These are phyloP conservation scores for Taphrina flavorubra DNA, from an alignment of 1,139 yeast genomes.

Conservation along the genomic window DNA sequence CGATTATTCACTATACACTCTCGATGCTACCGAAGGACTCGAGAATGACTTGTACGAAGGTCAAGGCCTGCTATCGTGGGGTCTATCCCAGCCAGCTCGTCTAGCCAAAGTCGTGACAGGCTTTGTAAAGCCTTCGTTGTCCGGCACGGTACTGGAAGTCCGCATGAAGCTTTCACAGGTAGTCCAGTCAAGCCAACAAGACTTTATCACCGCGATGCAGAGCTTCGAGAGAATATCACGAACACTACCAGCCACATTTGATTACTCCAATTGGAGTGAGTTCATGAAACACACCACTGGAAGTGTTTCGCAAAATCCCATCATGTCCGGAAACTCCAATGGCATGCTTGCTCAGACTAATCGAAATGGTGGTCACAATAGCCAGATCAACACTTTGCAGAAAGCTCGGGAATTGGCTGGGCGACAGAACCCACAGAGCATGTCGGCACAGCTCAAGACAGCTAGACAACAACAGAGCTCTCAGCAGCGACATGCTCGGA, in stretches of 20 bases:
- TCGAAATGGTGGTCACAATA: background rate
- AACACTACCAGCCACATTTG: conserved; percentile 29
- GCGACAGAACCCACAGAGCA: conserved; percentile 27
- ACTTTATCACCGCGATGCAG: conserved; percentile 28
- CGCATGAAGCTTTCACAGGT: conserved; percentile 28
- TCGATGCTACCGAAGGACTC: conserved; percentile 36
- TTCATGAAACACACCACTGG: conserved; percentile 32
- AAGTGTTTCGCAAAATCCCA: background rate
- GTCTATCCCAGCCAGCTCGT: conserved; percentile 13
- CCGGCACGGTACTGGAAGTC: conserved; percentile 24
- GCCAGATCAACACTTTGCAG: conserved; percentile 21
- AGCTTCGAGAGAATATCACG: conserved; percentile 33
- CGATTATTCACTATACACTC: conserved; percentile 36
- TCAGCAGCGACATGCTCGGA: conserved; percentile 31
- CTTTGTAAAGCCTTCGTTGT: conserved; percentile 9
- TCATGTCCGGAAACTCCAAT: background rate
- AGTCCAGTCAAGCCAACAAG: conserved; percentile 27
- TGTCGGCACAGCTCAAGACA: conserved; percentile 35
- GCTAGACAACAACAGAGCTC: conserved; percentile 29
- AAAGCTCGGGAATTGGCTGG: conserved; percentile 37
- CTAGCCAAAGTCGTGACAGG: conserved; percentile 26
- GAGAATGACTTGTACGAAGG: conserved; percentile 34
- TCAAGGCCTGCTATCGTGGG: conserved; percentile 37
- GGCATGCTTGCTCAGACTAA: background rate
- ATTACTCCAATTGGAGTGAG: conserved; percentile 30